Evolutionary conservation across 441 rosid species (phyloP).

Genomic region (Adansonia gregorii): DNA sequence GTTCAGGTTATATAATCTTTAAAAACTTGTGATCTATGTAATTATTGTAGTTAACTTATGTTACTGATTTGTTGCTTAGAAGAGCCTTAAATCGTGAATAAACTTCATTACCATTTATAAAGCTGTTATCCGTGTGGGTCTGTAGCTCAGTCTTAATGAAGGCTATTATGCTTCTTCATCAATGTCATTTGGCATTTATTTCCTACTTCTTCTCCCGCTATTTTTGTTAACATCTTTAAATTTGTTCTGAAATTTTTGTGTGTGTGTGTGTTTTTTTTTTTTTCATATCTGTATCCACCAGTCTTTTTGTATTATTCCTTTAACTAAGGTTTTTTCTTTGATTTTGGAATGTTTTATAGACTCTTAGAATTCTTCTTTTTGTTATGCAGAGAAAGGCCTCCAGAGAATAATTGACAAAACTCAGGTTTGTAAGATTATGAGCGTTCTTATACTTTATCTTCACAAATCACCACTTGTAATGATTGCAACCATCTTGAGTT

Average conservation of each 20-base stretch:
- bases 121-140: not conserved
- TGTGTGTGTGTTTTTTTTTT: not conserved
- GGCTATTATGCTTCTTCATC: not conserved
- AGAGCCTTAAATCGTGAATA: not conserved
- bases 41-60: not conserved
- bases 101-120: not conserved
- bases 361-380: slow-evolving; percentile 29
- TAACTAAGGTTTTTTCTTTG: not conserved
- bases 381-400: slow-evolving; percentile 68
- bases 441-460: slow-evolving; percentile 14
- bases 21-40: not conserved
- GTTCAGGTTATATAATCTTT: not conserved
- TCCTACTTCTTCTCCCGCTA: not conserved
- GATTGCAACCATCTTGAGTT: slow-evolving; percentile 30
- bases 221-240: not conserved
- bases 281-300: not conserved
- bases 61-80: not conserved
- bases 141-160: not conserved
- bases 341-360: slow-evolving; percentile 21
- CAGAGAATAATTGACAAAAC: slow-evolving; percentile 57
- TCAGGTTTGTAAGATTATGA: slow-evolving; percentile 41
- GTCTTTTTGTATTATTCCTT: not conserved
- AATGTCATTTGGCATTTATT: not conserved
- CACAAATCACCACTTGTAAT: slow-evolving; percentile 23
- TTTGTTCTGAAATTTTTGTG: not conserved